These are phyloP conservation scores for Delitschia confertaspora DNA, from an alignment of 495 filamentous ascomycete genomes.

Conservation along the genomic window DNA sequence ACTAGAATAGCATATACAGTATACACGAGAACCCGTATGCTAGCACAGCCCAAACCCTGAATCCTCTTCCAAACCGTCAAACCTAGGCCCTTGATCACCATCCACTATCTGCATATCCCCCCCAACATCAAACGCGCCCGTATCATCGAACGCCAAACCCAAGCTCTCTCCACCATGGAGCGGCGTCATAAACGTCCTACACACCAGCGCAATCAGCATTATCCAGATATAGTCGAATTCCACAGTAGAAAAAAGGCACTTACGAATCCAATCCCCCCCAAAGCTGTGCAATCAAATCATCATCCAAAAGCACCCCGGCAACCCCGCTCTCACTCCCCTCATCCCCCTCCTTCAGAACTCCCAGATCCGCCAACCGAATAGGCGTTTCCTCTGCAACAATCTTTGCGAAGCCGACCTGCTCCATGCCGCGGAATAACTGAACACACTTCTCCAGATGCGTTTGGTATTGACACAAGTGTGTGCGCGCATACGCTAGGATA, in stretches of 20 bases:
- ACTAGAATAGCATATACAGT: too few relatives aligned
- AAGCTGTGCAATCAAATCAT: slow-evolving; percentile 21
- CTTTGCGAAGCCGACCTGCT: slow-evolving; percentile 21
- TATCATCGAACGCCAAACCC: slow-evolving; percentile 19
- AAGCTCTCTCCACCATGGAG: slow-evolving; percentile 16
- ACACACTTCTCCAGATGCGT: slow-evolving; percentile 9
- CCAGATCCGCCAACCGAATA: slow-evolving; percentile 15
- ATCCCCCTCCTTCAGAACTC: slow-evolving; percentile 5
- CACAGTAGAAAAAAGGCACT: slow-evolving; percentile 3
- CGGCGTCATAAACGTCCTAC: slow-evolving; percentile 22
- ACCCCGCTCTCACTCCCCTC: not conserved
- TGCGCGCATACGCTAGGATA: slow-evolving; percentile 24
- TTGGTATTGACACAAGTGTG: slow-evolving; percentile 11
- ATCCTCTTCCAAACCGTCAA: too few relatives aligned
- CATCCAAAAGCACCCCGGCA: slow-evolving; percentile 17
- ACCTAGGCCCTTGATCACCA: too few relatives aligned
- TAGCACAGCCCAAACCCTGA: too few relatives aligned
- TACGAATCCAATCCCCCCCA: slow-evolving; percentile 24
- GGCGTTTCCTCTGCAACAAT: slow-evolving; percentile 23
- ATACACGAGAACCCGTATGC: too few relatives aligned
- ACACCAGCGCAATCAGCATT: not conserved
- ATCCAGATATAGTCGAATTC: not conserved
- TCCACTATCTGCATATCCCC: too few relatives aligned
- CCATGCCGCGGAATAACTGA: slow-evolving; percentile 9
- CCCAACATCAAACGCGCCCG: slow-evolving; percentile 20